Evolutionary conservation across 192 early-diverging fungal species (phyloP), one percentile per base, ranked within the genome.

Genomic region (Podila horticola): DNA sequence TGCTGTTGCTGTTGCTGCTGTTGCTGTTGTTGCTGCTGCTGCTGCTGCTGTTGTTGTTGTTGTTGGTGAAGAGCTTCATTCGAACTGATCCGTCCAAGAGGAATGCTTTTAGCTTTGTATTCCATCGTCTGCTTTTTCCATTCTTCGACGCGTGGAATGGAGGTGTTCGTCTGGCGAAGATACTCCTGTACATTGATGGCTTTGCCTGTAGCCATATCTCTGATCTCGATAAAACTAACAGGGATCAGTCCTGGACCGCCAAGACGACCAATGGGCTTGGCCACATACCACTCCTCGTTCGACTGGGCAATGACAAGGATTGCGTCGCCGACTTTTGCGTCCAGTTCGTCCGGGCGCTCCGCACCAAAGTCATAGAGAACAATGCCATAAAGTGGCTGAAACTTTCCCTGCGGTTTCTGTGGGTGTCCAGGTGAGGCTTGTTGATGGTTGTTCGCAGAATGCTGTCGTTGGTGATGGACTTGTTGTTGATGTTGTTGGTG

Each of bases 281-380:
- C 93, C 31, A 94, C 91, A 74, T 91, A 88, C 93, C 93, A 94
- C 81, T 94, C 93, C 13, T 85, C 86, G 59, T 92, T 93, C 51
- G 91, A 92, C 65, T 94, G 91, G 22, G 93, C 93, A 82, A 94
- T 91, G 58, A 94, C 87, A 20, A 93, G 85, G 66, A 94, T 89
- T 24, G 90, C 87, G 67, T 94, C 93, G 38, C 89, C 92, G 36
- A 88, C 85, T 74, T 87, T 86, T 41, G 92, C 90, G 19, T 92
- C 85, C 31, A 93, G 75, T 84, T 94, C 93, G 65, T 94, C 93
- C 29, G 83, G 84, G 69, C 90, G 82, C 66, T 93, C 92, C 0
- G 93, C 92, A 20, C 82, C 82, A 79, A 94, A 94, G 64, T 92
- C 89, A 69, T 93, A 94, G 4, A 94, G 84, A 10, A 93, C 92